Evolutionary conservation across 1,284 basidiomycete genomes (phyloP).

Genomic region (Polyporus tsugae): DNA sequence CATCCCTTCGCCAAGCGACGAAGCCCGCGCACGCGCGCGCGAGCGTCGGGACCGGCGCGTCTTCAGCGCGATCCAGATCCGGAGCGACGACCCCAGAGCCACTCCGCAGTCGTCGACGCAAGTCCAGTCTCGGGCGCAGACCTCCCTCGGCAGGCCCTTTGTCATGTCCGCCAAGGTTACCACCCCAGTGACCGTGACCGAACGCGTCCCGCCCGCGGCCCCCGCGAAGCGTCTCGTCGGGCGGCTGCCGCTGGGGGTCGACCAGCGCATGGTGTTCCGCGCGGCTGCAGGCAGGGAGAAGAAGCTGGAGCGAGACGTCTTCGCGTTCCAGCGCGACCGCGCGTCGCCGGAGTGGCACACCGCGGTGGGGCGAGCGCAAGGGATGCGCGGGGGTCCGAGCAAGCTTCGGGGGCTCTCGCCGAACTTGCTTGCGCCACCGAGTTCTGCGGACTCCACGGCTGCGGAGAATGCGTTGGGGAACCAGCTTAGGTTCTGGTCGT

Average conservation of each 20-base stretch:
- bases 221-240: constrained; percentile 9
- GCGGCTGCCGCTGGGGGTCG: constrained; percentile 5
- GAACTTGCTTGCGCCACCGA: background rate
- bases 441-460: background rate
- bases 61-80: constrained; percentile 3
- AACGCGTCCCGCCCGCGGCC: constrained; percentile 7
- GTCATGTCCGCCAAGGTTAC: constrained; percentile 5
- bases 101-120: background rate
- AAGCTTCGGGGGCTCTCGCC: background rate
- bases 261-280: constrained; percentile 3
- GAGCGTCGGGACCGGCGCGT: constrained; percentile 10
- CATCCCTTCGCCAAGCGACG: constrained; percentile 19
- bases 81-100: background rate
- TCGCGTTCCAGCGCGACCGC: constrained; percentile 6
- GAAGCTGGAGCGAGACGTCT: constrained; percentile 1
- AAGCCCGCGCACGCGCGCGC: constrained; percentile 12
- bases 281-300: background rate
- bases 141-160: background rate
- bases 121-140: background rate
- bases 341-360: constrained; percentile 5
- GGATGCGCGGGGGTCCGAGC: background rate
- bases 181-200: constrained; percentile 6
- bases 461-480: constrained; percentile 3
- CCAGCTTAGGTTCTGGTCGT: constrained; percentile 21
- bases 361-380: background rate